Evolutionary conservation across 129 eudicot species (phyloP), one percentile per base, ranked within the genome.

Genomic region (Silybum marianum): DNA sequence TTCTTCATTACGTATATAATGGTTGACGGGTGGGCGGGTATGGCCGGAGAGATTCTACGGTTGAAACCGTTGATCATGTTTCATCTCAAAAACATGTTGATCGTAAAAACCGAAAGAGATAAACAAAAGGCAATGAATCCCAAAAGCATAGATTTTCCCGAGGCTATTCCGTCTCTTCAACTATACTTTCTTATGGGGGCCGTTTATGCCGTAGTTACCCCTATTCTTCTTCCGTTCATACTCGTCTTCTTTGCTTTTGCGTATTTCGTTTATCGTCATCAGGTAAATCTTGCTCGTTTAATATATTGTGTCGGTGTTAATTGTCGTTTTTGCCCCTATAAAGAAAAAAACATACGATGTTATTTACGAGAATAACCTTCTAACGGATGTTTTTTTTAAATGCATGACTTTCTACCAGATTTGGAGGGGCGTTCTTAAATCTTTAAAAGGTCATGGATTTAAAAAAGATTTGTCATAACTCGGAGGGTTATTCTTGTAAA

Each of bases 1-100:
- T 94, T 94, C 84, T 94, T 94, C 73, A 90, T 94, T 28, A 94
- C 98, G 21, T 94, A 90, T 74, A 90, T 92, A 86, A 94, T 94
- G 98, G 96, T 94, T 67, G 98, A 94, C 67, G 98, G 98, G 62
- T 94, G 98, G 97, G 98, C 98, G 25, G 98, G 97, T 63, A 94
- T 94, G 77, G 98, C 98, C 8, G 83, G 98, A 66, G 97, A 94
- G 82, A 94, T 94, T 75, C 96, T 94, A n/a, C 88, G 96, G 30
- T 85, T 94, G 85, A 94, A 94, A 69, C 92, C 92, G 18, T 83
- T 94, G 44, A 88, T 94, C 58, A 90, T 94, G 80, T 94, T 88
- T 79, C 98, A 94, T 84, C 85, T 94, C 9, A 94, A 92, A 68
- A 94, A 89, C 90, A 89, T 89, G 91, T 84, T 94, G 18, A 2